A percentile compares a stretch with the other conserved stretches of the same genome.
These are phyloP conservation scores for Stephania yunnanensis DNA, from an alignment of 164 flowering plant species.

Conservation along the genomic window DNA sequence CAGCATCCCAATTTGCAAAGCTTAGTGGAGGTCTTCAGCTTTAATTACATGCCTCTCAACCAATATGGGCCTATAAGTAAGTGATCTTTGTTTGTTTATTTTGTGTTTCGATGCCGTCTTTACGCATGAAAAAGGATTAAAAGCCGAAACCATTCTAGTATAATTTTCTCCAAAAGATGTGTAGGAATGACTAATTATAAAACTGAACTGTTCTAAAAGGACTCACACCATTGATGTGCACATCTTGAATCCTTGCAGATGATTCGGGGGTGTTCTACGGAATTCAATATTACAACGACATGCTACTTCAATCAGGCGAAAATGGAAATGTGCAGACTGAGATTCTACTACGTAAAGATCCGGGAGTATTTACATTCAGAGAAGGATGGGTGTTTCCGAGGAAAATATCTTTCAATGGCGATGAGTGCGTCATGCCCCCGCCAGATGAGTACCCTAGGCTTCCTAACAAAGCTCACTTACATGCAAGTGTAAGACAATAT, in stretches of 20 bases:
- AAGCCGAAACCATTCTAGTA: not conserved
- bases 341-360: constrained; percentile 56
- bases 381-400: constrained; percentile 81
- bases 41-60: constrained; percentile 56
- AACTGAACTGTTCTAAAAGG: not conserved
- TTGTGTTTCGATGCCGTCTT: not conserved
- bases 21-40: constrained; percentile 59
- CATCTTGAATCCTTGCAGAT: constrained; percentile 34
- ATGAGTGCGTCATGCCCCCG: constrained; percentile 72
- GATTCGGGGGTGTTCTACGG: constrained; percentile 88
- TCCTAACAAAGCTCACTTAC: constrained; percentile 31
- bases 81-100: constrained; percentile 13
- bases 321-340: constrained; percentile 70
- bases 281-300: constrained; percentile 53
- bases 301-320: constrained; percentile 48
- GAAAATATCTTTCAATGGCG: constrained; percentile 52
- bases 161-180: not conserved
- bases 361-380: constrained; percentile 46
- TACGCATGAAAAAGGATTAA: not conserved
- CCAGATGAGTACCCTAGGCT: constrained; percentile 63
- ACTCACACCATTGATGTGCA: not conserved
- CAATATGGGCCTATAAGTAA: constrained; percentile 46
- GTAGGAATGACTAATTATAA: too few species aligned
- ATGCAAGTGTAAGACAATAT: constrained; percentile 2
- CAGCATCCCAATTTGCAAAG: constrained; percentile 61